Percentiles rank a stretch among this genome's conserved stretches.
Evolutionary conservation across 1,284 basidiomycete genomes (phyloP).

Genomic region (Cystobasidiaceae sp.): DNA sequence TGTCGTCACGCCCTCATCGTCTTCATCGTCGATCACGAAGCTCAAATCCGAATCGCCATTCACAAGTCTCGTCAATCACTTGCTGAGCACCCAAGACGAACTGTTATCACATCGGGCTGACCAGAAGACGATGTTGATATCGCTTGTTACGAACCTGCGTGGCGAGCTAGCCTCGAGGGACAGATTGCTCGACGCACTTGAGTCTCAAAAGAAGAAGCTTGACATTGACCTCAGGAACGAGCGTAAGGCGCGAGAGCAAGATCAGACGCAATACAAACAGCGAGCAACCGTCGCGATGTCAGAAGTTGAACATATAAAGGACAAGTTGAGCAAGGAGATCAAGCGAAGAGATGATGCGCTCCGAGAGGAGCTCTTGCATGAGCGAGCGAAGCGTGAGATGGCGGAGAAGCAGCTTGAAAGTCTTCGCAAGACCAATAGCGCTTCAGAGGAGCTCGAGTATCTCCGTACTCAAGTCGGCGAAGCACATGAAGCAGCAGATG

Average conservation of each 20-base stretch:
- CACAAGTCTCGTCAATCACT: conserved; percentile 17
- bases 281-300: background rate
- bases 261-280: background rate
- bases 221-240: background rate
- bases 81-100: conserved; percentile 22
- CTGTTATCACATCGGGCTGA: conserved; percentile 26
- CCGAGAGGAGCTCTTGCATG: conserved; percentile 10
- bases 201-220: conserved; percentile 3
- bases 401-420: conserved; percentile 3
- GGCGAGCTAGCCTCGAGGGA: conserved; percentile 26
- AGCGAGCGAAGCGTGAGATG: conserved; percentile 6
- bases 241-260: conserved; percentile 3
- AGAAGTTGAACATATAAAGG: conserved; percentile 10
- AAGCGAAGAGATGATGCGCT: conserved; percentile 13
- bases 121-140: conserved; percentile 27
- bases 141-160: conserved; percentile 18
- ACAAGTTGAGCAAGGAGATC: conserved; percentile 5
- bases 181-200: conserved; percentile 12
- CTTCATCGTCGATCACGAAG: conserved; percentile 12
- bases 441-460: conserved; percentile 7
- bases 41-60: conserved; percentile 25
- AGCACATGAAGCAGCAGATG: background rate
- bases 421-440: background rate
- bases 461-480: background rate
- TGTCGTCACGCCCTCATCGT: conserved; percentile 21